A percentile compares a stretch with the other conserved stretches of the same genome.
Evolutionary conservation across 257 asterid genomes (phyloP).

Genomic region (Solanum paucissectum): DNA sequence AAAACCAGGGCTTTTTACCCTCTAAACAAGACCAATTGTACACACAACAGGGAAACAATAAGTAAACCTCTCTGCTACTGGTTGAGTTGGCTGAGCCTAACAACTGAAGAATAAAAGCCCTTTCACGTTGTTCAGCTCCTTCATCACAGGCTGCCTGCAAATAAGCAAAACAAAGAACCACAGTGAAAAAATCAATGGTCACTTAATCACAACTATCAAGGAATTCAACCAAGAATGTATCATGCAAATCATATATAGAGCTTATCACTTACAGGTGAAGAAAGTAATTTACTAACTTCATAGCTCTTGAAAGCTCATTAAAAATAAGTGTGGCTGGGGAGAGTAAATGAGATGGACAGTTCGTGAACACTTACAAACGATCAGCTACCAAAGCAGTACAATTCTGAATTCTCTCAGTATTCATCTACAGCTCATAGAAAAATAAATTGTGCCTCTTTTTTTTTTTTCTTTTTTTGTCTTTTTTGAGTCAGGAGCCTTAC

Average conservation of each 20-base stretch:
- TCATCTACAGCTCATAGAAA: background rate
- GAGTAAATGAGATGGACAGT: background rate
- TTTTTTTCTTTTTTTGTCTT: background rate
- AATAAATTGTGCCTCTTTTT: background rate
- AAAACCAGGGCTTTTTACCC: background rate
- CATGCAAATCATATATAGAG: background rate
- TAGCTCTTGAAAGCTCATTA: background rate
- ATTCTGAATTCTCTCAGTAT: background rate
- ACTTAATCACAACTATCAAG: background rate
- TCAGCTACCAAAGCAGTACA: background rate
- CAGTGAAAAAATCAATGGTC: background rate
- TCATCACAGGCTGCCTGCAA: slow-evolving; percentile 84
- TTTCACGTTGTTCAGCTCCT: slow-evolving; percentile 61
- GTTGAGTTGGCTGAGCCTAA: slow-evolving; percentile 33
- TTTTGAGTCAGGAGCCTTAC: background rate
- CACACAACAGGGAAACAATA: slow-evolving; percentile 6
- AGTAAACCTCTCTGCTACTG: slow-evolving; percentile 52
- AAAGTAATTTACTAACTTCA: background rate
- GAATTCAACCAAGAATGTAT: background rate
- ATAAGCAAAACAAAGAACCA: slow-evolving; percentile 8
- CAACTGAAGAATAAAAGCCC: slow-evolving; percentile 72
- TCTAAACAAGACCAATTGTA: background rate
- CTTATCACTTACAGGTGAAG: background rate
- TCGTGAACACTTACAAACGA: background rate
- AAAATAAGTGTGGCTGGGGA: background rate